A percentile compares a stretch with the other conserved stretches of the same genome.
phyloP scores from a whole-genome alignment of 2,329 filamentous ascomycete genomes.

The Tolypocladium tundrense region DNA sequence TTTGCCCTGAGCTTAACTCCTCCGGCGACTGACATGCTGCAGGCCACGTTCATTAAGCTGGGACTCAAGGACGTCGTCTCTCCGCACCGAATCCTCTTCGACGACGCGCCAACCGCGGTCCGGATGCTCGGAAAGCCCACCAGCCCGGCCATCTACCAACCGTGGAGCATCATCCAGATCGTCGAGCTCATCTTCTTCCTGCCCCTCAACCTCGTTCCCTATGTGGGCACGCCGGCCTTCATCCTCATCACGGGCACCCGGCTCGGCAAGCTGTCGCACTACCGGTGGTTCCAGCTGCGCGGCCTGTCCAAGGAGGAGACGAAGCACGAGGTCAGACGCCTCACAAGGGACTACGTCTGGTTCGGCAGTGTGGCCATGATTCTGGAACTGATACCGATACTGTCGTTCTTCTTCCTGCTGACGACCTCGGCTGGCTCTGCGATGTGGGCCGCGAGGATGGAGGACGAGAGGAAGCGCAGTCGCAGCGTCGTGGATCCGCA shows the following conservation, averaged over 20 bases:
- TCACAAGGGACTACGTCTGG: constrained; percentile 80
- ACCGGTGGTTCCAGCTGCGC: constrained; percentile 77
- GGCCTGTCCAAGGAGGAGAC: constrained; percentile 65
- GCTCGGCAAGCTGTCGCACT: constrained; percentile 80
- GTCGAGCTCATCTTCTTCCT: constrained; percentile 69
- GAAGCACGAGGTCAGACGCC: constrained; percentile 55
- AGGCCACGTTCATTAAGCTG: constrained; percentile 65
- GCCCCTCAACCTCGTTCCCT: constrained; percentile 79
- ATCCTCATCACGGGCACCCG: constrained; percentile 80
- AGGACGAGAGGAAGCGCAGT: constrained; percentile 37
- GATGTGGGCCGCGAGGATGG: constrained; percentile 74
- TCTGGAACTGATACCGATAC: constrained; percentile 75
- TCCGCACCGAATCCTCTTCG: constrained; percentile 53
- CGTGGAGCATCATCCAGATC: constrained; percentile 87
- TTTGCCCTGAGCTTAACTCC: background rate
- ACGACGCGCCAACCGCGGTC: constrained; percentile 61
- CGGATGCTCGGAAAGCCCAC: constrained; percentile 77
- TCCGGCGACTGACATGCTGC: background rate
- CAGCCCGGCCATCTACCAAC: constrained; percentile 65
- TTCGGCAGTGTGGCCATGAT: constrained; percentile 81
- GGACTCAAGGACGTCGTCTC: constrained; percentile 60
- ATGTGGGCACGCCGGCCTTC: constrained; percentile 75
- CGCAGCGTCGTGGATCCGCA: constrained; percentile 5
- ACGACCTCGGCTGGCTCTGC: constrained; percentile 79
- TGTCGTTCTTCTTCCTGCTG: constrained; percentile 91